These are phyloP conservation scores for Kwoniella shivajii DNA, from an alignment of 1,284 basidiomycete genomes.

Conservation along the genomic window DNA sequence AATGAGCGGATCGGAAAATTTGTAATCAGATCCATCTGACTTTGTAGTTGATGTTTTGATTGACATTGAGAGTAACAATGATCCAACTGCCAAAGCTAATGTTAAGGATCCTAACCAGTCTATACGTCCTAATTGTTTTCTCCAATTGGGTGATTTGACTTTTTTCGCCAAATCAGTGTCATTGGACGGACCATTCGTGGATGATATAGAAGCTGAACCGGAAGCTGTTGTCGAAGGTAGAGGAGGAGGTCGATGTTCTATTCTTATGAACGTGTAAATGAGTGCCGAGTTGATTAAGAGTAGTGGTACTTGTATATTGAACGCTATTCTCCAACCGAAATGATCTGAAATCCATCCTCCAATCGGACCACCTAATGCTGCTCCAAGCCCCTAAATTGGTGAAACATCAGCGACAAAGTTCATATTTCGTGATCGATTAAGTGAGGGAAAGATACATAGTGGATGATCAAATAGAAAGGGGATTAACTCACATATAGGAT, in stretches of 20 bases:
- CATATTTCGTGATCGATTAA: background rate
- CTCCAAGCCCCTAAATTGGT: constrained; percentile 12
- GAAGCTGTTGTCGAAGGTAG: no score
- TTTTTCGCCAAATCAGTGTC: background rate
- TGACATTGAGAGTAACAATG: constrained; percentile 73
- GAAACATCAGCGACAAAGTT: background rate
- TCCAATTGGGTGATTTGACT: constrained; percentile 56
- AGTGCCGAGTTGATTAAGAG: constrained; percentile 17
- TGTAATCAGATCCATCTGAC: constrained; percentile 30
- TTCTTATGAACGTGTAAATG: constrained; percentile 18
- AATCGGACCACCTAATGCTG: constrained; percentile 66
- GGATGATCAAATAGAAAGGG: background rate
- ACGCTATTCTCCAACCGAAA: constrained; percentile 67
- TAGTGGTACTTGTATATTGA: constrained; percentile 65
- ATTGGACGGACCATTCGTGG: background rate
- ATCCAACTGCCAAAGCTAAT: constrained; percentile 71
- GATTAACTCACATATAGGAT: constrained; percentile 60
- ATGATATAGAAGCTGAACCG: background rate
- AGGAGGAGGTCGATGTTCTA: constrained; percentile 9
- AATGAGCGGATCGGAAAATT: constrained; percentile 71
- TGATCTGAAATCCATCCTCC: constrained; percentile 83
- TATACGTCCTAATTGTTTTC: constrained; percentile 70
- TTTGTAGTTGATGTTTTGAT: constrained; percentile 64
- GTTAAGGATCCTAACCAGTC: constrained; percentile 79
- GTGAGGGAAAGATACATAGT: background rate